phyloP scores from a whole-genome alignment of 208 protist genomes.

The Trypanosoma platydactyli region DNA sequence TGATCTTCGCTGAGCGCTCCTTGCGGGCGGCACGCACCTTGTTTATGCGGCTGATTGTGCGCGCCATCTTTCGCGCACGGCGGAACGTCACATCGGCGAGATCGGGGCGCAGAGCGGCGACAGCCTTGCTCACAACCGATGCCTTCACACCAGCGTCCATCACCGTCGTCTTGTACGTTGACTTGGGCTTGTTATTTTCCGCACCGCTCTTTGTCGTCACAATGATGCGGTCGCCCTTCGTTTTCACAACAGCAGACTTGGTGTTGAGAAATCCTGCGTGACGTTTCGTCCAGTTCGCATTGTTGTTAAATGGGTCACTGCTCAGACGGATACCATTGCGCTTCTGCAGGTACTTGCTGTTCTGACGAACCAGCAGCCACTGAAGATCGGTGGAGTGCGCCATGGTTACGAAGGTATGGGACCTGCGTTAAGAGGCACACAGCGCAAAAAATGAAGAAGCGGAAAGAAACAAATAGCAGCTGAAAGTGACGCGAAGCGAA shows the following conservation, averaged over 20 bases:
- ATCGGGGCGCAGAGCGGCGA: conserved; percentile 79
- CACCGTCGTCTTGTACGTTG: conserved; percentile 69
- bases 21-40: conserved; percentile 78
- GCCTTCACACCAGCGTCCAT: conserved; percentile 73
- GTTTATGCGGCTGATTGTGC: conserved; percentile 51
- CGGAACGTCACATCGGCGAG: conserved; percentile 77
- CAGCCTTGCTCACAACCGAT: conserved; percentile 62
- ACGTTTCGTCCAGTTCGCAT: conserved; percentile 88
- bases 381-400: conserved; percentile 86
- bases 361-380: conserved; percentile 80
- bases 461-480: conserved; percentile 13
- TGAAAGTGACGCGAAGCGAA: too few relatives aligned
- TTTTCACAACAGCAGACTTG: conserved; percentile 74
- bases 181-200: conserved; percentile 78
- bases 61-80: conserved; percentile 74
- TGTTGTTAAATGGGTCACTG: conserved; percentile 89
- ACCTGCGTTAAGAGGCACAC: neutral
- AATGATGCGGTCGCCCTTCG: conserved; percentile 62
- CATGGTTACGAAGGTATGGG: conserved; percentile 37
- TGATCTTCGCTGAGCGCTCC: conserved; percentile 72
- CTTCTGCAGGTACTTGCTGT: conserved; percentile 88
- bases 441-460: neutral
- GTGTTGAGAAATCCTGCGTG: conserved; percentile 77
- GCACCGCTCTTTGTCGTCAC: conserved; percentile 73
- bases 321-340: conserved; percentile 75